phyloP scores from a whole-genome alignment of 2,329 filamentous ascomycete genomes.

The Teratosphaeria nubilosa region DNA sequence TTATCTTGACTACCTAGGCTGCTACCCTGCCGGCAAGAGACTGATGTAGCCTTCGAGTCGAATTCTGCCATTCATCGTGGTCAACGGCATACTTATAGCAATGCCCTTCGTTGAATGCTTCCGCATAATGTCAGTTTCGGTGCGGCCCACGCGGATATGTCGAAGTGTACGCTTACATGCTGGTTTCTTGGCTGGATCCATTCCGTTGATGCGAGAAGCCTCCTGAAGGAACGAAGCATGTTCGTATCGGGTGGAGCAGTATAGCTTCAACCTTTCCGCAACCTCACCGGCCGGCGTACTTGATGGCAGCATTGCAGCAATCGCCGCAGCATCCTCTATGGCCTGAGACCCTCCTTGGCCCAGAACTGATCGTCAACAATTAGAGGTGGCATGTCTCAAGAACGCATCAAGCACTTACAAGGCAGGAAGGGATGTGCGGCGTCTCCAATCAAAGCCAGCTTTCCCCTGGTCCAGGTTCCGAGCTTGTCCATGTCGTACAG shows the following conservation, averaged over 20 bases:
- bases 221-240: constrained; percentile 48
- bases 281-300: constrained; percentile 39
- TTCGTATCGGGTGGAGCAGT: constrained; percentile 48
- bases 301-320: constrained; percentile 46
- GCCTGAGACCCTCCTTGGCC: constrained; percentile 54
- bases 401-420: not conserved
- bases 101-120: constrained; percentile 17
- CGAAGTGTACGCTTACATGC: not conserved
- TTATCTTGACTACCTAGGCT: not conserved
- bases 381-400: not conserved
- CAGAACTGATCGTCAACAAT: constrained; percentile 32
- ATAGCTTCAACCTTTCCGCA: constrained; percentile 45
- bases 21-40: not conserved
- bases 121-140: not conserved
- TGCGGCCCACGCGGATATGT: not conserved
- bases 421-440: constrained; percentile 58
- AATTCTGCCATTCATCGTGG: constrained; percentile 46
- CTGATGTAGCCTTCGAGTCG: constrained; percentile 24
- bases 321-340: constrained; percentile 55
- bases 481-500: constrained; percentile 53
- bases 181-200: not conserved
- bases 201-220: not conserved
- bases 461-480: constrained; percentile 44
- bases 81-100: constrained; percentile 20
- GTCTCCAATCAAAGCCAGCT: constrained; percentile 52